phyloP scores from a whole-genome alignment of 306 rosid species.

The Notholithocarpus densiflorus region DNA sequence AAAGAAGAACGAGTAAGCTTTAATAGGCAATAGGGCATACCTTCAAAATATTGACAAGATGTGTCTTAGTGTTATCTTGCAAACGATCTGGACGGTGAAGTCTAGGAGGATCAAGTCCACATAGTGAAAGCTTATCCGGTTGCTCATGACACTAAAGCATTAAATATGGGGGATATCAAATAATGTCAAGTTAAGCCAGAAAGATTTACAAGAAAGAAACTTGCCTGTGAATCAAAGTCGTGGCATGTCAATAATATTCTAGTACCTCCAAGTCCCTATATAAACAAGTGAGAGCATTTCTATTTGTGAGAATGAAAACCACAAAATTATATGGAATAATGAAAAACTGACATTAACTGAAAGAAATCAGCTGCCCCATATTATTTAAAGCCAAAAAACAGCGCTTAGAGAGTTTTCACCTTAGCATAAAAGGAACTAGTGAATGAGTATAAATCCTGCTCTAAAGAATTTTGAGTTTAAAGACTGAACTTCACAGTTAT shows the following conservation, averaged over 20 bases:
- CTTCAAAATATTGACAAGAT: constrained; percentile 75
- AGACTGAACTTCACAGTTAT: background rate
- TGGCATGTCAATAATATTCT: constrained; percentile 74
- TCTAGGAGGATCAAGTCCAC: constrained; percentile 77
- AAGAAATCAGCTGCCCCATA: background rate
- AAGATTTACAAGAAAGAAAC: constrained; percentile 22
- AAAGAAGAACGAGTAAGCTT: constrained; percentile 5
- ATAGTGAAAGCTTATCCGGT: constrained; percentile 73
- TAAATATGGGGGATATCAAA: constrained; percentile 8
- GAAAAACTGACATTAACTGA: background rate
- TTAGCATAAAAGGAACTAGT: background rate
- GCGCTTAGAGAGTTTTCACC: background rate
- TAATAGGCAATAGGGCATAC: constrained; percentile 27
- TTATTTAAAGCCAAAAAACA: background rate
- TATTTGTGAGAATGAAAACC: background rate
- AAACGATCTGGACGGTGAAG: constrained; percentile 89
- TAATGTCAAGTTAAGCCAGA: constrained; percentile 25
- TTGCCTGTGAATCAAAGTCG: constrained; percentile 64
- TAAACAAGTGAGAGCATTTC: background rate
- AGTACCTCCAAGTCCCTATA: constrained; percentile 68
- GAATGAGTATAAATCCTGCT: background rate
- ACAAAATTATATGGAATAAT: background rate
- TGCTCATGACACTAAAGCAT: constrained; percentile 51
- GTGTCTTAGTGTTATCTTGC: constrained; percentile 61
- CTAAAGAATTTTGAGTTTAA: background rate